These are phyloP conservation scores for Aspergillus transmontanensis DNA, from an alignment of 2,329 filamentous ascomycete species.

Conservation along the genomic window DNA sequence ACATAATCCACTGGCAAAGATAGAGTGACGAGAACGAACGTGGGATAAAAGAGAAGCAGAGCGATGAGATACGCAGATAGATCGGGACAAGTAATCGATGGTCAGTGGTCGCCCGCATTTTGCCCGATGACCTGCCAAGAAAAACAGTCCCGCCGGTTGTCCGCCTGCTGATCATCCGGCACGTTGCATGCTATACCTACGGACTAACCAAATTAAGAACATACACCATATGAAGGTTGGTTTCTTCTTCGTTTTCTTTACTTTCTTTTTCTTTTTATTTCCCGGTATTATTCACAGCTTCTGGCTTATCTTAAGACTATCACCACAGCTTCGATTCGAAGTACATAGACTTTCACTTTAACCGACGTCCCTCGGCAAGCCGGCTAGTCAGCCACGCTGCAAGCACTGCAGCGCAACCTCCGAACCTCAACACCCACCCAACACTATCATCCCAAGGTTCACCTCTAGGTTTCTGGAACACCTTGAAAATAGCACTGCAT, in stretches of 20 bases:
- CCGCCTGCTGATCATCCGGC: slow-evolving; percentile 1
- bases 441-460: slow-evolving; percentile 84
- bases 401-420: slow-evolving; percentile 74
- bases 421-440: slow-evolving; percentile 81
- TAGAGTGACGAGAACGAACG: slow-evolving; percentile 5
- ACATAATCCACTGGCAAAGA: slow-evolving; percentile 35
- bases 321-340: background rate
- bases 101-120: slow-evolving; percentile 6
- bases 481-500: slow-evolving; percentile 80
- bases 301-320: background rate
- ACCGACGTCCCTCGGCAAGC: slow-evolving; percentile 61
- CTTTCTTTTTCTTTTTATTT: too few relatives aligned
- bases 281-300: background rate
- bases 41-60: background rate
- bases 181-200: background rate
- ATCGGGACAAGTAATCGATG: slow-evolving; percentile 10
- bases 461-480: slow-evolving; percentile 84
- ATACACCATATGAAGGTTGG: background rate
- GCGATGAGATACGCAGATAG: background rate
- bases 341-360: background rate
- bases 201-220: background rate
- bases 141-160: background rate
- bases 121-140: background rate
- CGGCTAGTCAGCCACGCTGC: slow-evolving; percentile 73
- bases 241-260: background rate